Evolutionary conservation across 2,329 filamentous ascomycete genomes (phyloP).

Genomic region (Talaromyces sp.): DNA sequence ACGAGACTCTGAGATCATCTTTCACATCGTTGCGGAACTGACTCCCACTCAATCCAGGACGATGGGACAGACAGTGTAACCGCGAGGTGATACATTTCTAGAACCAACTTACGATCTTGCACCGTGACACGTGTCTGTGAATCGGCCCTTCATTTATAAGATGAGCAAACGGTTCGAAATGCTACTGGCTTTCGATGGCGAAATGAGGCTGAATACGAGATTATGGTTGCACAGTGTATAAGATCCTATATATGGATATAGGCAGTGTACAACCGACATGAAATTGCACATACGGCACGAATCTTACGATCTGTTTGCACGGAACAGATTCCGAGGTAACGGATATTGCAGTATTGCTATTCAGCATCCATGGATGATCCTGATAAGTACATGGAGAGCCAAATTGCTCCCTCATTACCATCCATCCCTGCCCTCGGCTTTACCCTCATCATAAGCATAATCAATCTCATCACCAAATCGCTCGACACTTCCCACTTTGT

Average conservation of each 20-base stretch:
- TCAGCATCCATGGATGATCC: background rate
- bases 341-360: background rate
- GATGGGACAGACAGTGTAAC: background rate
- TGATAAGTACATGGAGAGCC: background rate
- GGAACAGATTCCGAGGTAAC: background rate
- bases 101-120: background rate
- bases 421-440: conserved; percentile 31
- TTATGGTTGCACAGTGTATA: background rate
- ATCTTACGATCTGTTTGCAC: background rate
- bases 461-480: conserved; percentile 45
- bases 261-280: background rate
- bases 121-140: conserved; percentile 1
- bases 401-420: conserved; percentile 9
- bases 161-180: background rate
- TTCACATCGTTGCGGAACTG: too few species aligned
- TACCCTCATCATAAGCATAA: conserved; percentile 46
- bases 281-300: background rate
- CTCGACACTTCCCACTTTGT: conserved; percentile 46
- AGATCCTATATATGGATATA: background rate
- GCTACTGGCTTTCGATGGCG: too few species aligned
- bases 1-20: too few species aligned
- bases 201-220: conserved; percentile 6
- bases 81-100: background rate
- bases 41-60: background rate
- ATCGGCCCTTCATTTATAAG: background rate